Base-by-base conservation (phyloP, 148 eudicot species). In the Pharnaceum exiguum region DNA sequence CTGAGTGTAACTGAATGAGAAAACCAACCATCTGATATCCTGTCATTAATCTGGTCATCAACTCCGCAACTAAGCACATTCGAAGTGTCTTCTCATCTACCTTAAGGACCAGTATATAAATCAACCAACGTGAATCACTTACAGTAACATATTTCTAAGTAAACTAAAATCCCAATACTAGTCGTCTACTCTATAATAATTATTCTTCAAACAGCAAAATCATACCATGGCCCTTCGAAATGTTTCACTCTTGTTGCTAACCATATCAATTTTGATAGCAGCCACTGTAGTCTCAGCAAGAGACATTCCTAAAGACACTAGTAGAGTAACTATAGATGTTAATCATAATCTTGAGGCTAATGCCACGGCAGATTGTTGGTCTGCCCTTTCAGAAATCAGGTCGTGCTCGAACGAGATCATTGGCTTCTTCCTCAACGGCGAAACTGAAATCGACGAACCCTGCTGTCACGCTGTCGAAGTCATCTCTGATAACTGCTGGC, bases 391-490 rank as follows among this genome's bases (percentile, higher is more conserved):
- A 2, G 75, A 80, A 70, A 51, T 80, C 2, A n/a, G n/a, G 45
- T 60, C 73, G 1, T 80, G 83, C 72, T 71, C 82, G 10, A 78
- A 76, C 25, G 94, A 82, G 63, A 72, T 86, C 10, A 35, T 71
- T 2, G 67, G 60, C 0, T 86, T 70, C 58, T 80, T 86, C 59
- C 62, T 72, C 11, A 79, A 77, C 6, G 84, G 89, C 1, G 37
- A 76, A 16, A 66, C 73, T 0, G 76, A 80, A 30, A 78, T 86
- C 0, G 75, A 69, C 2, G 44, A 62, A 0, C 70, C 75, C 0
- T 86, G 94, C 28, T 82, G 89, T 47, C 44, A 46, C 4, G 77
- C 85, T 17, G 63, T 86, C 2, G 46, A 42, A 17, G 60, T 63
- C 8, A 75, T 80, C 1, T 72, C 71, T 13, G 64, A 57, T 12